Evolutionary conservation across 345 rosid species (phyloP), one percentile per base, ranked within the genome.

Genomic region (Gynandropsis gynandra): DNA sequence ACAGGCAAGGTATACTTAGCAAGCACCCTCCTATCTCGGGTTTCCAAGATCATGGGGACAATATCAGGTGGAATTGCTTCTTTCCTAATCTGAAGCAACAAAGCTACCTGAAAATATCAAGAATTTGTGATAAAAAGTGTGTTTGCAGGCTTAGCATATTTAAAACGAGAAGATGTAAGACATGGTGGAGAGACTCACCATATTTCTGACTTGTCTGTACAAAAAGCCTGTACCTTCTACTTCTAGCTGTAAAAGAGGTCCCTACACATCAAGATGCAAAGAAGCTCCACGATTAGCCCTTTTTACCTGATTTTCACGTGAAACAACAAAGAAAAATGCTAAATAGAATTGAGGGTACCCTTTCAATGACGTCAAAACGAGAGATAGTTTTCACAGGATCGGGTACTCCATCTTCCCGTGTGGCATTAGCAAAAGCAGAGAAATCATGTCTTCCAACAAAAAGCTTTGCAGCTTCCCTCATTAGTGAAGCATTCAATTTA

Each of bases 201-300:
- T 87, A 80, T 90, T 87, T 43, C 94, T 77, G 18, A 81, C 95
- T 83, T 83, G 97, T 72, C 90, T 64, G 52, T 89, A 89, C 73
- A 89, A 56, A 72, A 89, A 83, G 29, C 93, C 95, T 0, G 95
- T 70, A 63, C 98, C 96, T 76, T 84, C 95, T 47, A 92, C 95
- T 70, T 92, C 87, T 21, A 87, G 70, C 73, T 79, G 86, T 41
- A 87, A 46, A 31, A 87, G 79, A 72, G 89, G 55, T 42, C 95
- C 95, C 95, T 87, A 58, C 33, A 47, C 51, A 65, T 44, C 31
- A 45, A 16, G 52, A 52, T 15, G 29, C 36, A 36, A 35, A 1
- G 8, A 24, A 52, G 11, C 44, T 58, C 9, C 52, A 46, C 31
- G 3, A 7, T 34, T 44, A 16, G 33, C 0, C 50, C 40, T 46